Conservation (phyloP, 441 rosid genomes). For the Mallotus repandus region DNA sequence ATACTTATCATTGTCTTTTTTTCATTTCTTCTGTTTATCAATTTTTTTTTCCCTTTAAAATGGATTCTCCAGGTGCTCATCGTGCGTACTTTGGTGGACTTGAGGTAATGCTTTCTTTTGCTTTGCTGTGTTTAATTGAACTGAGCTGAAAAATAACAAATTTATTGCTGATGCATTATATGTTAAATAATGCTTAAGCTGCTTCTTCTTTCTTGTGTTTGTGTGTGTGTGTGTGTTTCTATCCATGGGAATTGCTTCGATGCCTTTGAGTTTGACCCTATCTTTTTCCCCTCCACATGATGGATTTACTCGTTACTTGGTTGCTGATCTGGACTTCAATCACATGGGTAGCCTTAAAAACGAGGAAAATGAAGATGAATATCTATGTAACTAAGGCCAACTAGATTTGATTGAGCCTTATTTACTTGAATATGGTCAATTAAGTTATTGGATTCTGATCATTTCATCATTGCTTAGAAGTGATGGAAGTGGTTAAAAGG, state of each 20-base stretch:
- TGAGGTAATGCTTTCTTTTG: slow-evolving; percentile 13
- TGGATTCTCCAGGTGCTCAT: slow-evolving; percentile 11
- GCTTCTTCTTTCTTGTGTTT: too few relatives aligned
- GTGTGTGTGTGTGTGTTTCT: too few relatives aligned
- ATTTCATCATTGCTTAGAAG: neutral
- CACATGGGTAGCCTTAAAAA: too few relatives aligned
- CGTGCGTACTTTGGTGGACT: neutral
- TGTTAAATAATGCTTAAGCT: too few relatives aligned
- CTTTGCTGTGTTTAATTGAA: neutral
- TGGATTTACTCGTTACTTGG: neutral
- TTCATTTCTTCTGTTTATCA: neutral
- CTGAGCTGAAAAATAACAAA: neutral
- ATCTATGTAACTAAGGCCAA: neutral
- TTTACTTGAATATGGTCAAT: neutral
- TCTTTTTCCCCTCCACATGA: neutral
- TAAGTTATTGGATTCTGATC: neutral
- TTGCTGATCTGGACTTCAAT: neutral
- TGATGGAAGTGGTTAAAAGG: neutral
- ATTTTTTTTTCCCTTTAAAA: neutral
- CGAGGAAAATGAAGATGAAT: neutral
- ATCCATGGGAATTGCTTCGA: too few relatives aligned
- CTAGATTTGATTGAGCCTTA: neutral
- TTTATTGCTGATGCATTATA: neutral
- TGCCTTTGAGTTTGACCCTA: too few relatives aligned
- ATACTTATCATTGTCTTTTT: neutral